A percentile compares a stretch with the other conserved stretches of the same genome.
Evolutionary conservation across 179 eudicot genomes (phyloP).

Genomic region (Nepenthes alata): DNA sequence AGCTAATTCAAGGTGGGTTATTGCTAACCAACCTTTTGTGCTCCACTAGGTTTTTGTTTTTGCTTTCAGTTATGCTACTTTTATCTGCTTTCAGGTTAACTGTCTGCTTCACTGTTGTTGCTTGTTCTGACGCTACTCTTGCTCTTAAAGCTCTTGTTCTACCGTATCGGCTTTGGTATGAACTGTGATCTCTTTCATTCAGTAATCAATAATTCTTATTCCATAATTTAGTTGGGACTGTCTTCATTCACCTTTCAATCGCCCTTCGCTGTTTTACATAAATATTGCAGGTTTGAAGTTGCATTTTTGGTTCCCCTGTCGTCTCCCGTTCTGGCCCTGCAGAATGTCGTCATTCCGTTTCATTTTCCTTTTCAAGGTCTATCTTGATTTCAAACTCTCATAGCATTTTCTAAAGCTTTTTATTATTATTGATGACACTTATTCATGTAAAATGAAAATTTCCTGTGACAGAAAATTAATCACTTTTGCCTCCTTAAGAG

Average conservation of each 20-base stretch:
- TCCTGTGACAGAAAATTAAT: too few species aligned
- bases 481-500: too few species aligned
- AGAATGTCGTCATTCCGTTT: constrained; percentile 57
- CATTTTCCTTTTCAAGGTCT: constrained; percentile 33
- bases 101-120: constrained; percentile 70
- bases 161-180: constrained; percentile 85
- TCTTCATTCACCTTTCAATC: background rate
- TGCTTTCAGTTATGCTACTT: background rate
- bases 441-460: too few species aligned
- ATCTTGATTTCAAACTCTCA: background rate
- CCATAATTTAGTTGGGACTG: background rate
- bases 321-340: constrained; percentile 80
- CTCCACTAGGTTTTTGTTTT: too few species aligned
- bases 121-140: constrained; percentile 95
- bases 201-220: too few species aligned
- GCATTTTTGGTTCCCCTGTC: constrained; percentile 61
- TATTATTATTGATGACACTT: too few species aligned
- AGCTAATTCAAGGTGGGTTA: constrained; percentile 45
- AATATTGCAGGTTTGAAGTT: constrained; percentile 77
- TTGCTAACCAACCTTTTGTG: background rate
- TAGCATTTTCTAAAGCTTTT: too few species aligned
- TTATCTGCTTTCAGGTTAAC: constrained; percentile 53
- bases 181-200: background rate
- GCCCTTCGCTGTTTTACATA: background rate
- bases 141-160: constrained; percentile 78